Percentiles rank a stretch among this genome's conserved stretches.
These are phyloP conservation scores for Tirmania nivea DNA, from an alignment of 495 filamentous ascomycete genomes.

Conservation along the genomic window DNA sequence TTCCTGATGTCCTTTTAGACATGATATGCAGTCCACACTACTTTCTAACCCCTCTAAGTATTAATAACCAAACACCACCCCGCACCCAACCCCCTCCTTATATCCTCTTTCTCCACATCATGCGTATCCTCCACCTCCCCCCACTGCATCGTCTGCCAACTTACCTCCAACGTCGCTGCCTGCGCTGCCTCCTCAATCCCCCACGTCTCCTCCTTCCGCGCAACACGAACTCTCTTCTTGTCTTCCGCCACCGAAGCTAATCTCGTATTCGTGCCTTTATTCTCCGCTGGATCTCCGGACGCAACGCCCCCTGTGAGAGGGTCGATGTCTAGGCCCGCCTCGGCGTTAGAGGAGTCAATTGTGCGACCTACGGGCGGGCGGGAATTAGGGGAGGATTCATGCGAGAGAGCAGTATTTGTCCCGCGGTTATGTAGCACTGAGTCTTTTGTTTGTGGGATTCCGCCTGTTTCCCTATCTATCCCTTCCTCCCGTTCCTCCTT, in stretches of 20 bases:
- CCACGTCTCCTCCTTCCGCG: slow-evolving; percentile 20
- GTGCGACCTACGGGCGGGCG: not conserved
- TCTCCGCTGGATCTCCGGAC: not conserved
- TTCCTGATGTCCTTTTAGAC: too few relatives aligned
- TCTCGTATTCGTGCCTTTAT: not conserved
- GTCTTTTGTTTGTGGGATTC: not conserved
- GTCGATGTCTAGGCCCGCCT: not conserved
- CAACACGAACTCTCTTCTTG: not conserved
- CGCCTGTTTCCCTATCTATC: not conserved
- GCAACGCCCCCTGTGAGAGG: not conserved
- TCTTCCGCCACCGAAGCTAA: not conserved
- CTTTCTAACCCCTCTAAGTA: not conserved
- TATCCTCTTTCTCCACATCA: slow-evolving; percentile 85
- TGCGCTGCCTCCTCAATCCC: slow-evolving; percentile 51
- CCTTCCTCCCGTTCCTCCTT: slow-evolving; percentile 14
- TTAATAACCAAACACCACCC: slow-evolving; percentile 7
- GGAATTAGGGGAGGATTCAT: not conserved
- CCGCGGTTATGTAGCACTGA: not conserved
- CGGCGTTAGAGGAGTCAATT: not conserved
- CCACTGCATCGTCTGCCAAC: slow-evolving; percentile 79
- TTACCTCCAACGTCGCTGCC: slow-evolving; percentile 62
- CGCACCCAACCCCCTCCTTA: slow-evolving; percentile 60
- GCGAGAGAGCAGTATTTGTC: not conserved
- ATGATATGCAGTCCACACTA: too few relatives aligned
- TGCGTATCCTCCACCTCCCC: slow-evolving; percentile 97